Conservation (phyloP, 495 filamentous ascomycete genomes). For the Poronia punctata region DNA sequence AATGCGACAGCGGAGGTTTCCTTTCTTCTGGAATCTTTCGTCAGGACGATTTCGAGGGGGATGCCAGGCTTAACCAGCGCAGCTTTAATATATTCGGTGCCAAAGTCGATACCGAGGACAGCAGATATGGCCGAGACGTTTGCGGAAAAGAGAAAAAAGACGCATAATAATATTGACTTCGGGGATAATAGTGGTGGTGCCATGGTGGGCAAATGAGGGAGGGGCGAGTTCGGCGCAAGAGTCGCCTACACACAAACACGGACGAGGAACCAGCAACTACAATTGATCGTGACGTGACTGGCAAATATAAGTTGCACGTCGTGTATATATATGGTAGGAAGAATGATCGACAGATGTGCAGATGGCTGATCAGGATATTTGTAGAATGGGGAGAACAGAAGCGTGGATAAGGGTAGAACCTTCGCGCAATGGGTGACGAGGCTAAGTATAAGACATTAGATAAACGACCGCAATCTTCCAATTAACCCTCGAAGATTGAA, state of each 20-base stretch:
- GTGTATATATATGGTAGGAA: too few species aligned
- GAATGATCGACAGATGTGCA: too few species aligned
- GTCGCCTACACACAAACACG: constrained; percentile 13
- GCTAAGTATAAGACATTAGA: constrained; percentile 6
- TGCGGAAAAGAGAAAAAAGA: constrained; percentile 42
- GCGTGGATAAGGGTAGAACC: too few species aligned
- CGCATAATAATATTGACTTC: constrained; percentile 35
- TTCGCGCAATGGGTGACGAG: not conserved
- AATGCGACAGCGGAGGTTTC: constrained; percentile 88
- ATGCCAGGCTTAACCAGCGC: constrained; percentile 95
- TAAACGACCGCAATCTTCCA: too few species aligned
- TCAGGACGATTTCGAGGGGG: constrained; percentile 95
- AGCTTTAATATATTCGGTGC: constrained; percentile 96
- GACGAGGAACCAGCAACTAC: constrained; percentile 15
- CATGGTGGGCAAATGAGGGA: constrained; percentile 30
- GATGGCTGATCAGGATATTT: too few species aligned
- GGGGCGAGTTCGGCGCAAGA: constrained; percentile 19
- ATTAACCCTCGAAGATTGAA: too few species aligned
- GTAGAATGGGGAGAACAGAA: too few species aligned
- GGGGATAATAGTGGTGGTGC: constrained; percentile 35
- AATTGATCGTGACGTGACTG: too few species aligned
- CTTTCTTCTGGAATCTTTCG: constrained; percentile 97
- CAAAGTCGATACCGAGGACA: constrained; percentile 88
- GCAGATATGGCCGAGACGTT: constrained; percentile 52
- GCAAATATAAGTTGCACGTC: too few species aligned